Evolutionary conservation across 768 basidiomycete species (phyloP).

Genomic region (Serendipita sp.): DNA sequence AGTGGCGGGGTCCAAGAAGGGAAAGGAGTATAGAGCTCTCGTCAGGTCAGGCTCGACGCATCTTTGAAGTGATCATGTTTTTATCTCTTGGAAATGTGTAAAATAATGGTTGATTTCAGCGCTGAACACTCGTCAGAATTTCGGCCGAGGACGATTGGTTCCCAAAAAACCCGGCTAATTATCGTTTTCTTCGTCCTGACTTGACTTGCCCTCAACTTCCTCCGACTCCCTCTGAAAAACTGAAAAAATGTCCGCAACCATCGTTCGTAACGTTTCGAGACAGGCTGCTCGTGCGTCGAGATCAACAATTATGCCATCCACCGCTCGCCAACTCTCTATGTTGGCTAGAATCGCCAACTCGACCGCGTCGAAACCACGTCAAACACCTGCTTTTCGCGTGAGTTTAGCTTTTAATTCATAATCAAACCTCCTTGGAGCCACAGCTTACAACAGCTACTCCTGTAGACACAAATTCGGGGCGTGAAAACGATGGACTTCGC

Average conservation of each 20-base stretch:
- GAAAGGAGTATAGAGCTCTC: too few species aligned
- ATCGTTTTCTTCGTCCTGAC: too few species aligned
- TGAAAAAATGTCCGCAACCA: slow-evolving; percentile 4
- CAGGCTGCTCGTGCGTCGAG: slow-evolving; percentile 8
- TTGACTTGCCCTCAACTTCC: too few species aligned
- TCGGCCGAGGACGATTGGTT: too few species aligned
- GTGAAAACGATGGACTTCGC: slow-evolving; percentile 95
- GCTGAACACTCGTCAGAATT: too few species aligned
- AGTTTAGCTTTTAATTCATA: background rate
- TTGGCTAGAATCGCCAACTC: background rate
- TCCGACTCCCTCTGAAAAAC: background rate
- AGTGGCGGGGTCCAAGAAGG: background rate
- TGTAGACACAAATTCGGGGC: slow-evolving; percentile 38
- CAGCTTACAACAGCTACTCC: slow-evolving; percentile 10
- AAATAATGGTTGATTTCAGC: too few species aligned
- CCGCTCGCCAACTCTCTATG: slow-evolving; percentile 1
- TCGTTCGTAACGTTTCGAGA: background rate
- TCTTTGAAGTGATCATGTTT: too few species aligned
- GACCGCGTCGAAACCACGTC: background rate
- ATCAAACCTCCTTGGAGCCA: background rate
- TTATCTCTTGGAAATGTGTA: too few species aligned
- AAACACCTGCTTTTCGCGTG: background rate
- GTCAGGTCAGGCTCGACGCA: too few species aligned
- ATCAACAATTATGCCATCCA: background rate
- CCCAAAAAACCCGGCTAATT: too few species aligned